These are phyloP conservation scores for Candida sojae DNA, from an alignment of 1,139 yeast species.

Conservation along the genomic window DNA sequence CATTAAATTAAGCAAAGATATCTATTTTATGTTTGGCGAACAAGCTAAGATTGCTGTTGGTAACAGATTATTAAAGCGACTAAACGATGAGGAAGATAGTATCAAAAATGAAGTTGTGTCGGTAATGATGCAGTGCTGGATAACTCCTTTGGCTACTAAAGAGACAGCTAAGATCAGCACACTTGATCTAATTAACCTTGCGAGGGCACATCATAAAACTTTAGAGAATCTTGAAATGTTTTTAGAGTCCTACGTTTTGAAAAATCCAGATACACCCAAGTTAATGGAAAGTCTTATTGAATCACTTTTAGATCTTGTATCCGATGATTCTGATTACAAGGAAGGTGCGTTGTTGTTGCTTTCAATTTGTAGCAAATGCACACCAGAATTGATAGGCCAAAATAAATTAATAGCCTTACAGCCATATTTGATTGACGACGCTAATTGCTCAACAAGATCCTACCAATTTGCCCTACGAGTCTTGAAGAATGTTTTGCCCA, in stretches of 20 bases:
- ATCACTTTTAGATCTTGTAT: slow-evolving; percentile 23
- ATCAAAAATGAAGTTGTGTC: slow-evolving; percentile 48
- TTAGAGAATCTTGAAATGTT: slow-evolving; percentile 35
- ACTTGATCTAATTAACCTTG: slow-evolving; percentile 26
- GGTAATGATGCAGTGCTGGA: slow-evolving; percentile 48
- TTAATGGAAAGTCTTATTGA: slow-evolving; percentile 2
- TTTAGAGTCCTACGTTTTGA: slow-evolving; percentile 40
- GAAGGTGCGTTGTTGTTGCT: slow-evolving; percentile 48
- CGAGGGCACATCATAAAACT: slow-evolving; percentile 35
- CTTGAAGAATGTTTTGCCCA: slow-evolving; percentile 50
- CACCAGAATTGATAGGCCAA: slow-evolving; percentile 54
- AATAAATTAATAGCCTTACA: slow-evolving; percentile 64
- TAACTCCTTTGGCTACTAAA: slow-evolving; percentile 18
- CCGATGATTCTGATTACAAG: slow-evolving; percentile 20
- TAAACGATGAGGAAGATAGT: slow-evolving; percentile 71
- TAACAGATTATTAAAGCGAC: slow-evolving; percentile 50
- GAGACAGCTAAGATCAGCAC: neutral
- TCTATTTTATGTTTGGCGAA: slow-evolving; percentile 39
- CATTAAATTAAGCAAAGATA: slow-evolving; percentile 49
- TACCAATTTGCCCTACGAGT: slow-evolving; percentile 52
- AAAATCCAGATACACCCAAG: slow-evolving; percentile 17
- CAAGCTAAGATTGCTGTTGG: slow-evolving; percentile 46
- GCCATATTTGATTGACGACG: slow-evolving; percentile 57
- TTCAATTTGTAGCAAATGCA: slow-evolving; percentile 53
- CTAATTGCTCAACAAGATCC: slow-evolving; percentile 32